These are phyloP conservation scores for Arthrobotrys pseudoclavata DNA, from an alignment of 2,329 filamentous ascomycete species.

Conservation along the genomic window DNA sequence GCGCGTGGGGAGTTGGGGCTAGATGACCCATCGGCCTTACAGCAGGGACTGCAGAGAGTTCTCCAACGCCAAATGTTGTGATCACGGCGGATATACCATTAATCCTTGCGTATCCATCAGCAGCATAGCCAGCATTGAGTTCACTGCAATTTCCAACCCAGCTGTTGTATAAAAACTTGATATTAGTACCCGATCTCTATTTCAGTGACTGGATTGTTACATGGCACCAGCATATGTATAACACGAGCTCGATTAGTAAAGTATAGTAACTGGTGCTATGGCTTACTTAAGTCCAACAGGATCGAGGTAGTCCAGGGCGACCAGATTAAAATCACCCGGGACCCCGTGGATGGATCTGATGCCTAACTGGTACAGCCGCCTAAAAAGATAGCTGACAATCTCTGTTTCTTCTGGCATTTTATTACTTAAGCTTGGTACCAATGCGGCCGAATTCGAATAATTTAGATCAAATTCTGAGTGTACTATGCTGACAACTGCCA, in stretches of 20 bases:
- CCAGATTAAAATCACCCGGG: conserved; percentile 80
- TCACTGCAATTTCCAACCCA: conserved; percentile 75
- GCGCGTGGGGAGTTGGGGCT: too few relatives aligned
- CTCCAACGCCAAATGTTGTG: conserved; percentile 80
- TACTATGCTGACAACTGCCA: not conserved
- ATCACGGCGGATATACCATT: conserved; percentile 78
- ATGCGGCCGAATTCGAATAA: not conserved
- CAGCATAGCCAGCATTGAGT: conserved; percentile 81
- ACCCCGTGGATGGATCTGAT: conserved; percentile 77
- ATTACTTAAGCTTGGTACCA: not conserved
- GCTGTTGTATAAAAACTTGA: conserved; percentile 7
- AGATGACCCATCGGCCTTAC: conserved; percentile 55
- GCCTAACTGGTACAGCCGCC: conserved; percentile 74
- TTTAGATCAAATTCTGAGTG: not conserved
- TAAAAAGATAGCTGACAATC: conserved; percentile 73
- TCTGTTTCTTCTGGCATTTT: conserved; percentile 57
- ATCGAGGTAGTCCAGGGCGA: conserved; percentile 77
- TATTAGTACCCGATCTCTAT: not conserved
- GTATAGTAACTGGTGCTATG: not conserved
- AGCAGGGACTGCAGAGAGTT: conserved; percentile 79
- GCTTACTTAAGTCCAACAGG: conserved; percentile 70
- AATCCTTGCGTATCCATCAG: conserved; percentile 83
- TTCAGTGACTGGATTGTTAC: not conserved
- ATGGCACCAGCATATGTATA: too few relatives aligned
- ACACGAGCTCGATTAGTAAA: too few relatives aligned